These are phyloP conservation scores for Ceratobasidium sp. DNA, from an alignment of 1,284 basidiomycete genomes.

Conservation along the genomic window DNA sequence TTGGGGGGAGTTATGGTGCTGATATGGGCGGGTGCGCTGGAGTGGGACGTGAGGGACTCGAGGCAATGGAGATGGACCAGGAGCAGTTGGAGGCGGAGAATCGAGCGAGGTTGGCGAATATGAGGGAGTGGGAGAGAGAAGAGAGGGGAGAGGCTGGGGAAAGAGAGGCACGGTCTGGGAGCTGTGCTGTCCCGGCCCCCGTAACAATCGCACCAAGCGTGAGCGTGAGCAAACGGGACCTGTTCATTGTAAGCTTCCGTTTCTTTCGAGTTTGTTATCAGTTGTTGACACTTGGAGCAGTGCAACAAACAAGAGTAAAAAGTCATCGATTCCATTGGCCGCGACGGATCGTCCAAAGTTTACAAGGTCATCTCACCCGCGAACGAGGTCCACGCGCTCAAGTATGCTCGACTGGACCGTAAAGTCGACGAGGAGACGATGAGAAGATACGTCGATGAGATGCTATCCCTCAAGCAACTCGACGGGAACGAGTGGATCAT, in stretches of 20 bases:
- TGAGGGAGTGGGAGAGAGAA: slow-evolving; percentile 54
- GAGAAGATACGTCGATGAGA: slow-evolving; percentile 93
- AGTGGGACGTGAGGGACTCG: slow-evolving; percentile 52
- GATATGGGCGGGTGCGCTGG: slow-evolving; percentile 56
- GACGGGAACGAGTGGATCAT: slow-evolving; percentile 92
- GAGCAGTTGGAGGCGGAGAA: slow-evolving; percentile 54
- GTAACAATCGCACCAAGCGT: slow-evolving; percentile 47
- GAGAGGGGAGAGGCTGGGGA: slow-evolving; percentile 45
- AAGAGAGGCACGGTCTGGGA: slow-evolving; percentile 50
- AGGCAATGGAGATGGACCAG: slow-evolving; percentile 54
- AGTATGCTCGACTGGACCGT: slow-evolving; percentile 83
- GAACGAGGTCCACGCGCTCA: slow-evolving; percentile 88
- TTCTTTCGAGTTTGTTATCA: slow-evolving; percentile 1
- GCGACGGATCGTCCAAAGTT: slow-evolving; percentile 93
- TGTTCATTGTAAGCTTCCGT: slow-evolving; percentile 42
- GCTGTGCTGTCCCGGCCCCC: not conserved
- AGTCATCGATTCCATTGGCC: slow-evolving; percentile 88
- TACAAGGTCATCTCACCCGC: slow-evolving; percentile 85
- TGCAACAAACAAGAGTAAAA: slow-evolving; percentile 83
- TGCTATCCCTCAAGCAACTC: slow-evolving; percentile 85
- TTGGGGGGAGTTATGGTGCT: slow-evolving; percentile 45
- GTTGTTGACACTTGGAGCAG: slow-evolving; percentile 51
- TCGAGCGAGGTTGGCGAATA: not conserved
- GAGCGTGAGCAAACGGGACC: slow-evolving; percentile 54
- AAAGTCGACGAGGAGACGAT: slow-evolving; percentile 88